Evolutionary conservation across 2,329 filamentous ascomycete species (phyloP).

Genomic region (Thielaviopsis cerberus): DNA sequence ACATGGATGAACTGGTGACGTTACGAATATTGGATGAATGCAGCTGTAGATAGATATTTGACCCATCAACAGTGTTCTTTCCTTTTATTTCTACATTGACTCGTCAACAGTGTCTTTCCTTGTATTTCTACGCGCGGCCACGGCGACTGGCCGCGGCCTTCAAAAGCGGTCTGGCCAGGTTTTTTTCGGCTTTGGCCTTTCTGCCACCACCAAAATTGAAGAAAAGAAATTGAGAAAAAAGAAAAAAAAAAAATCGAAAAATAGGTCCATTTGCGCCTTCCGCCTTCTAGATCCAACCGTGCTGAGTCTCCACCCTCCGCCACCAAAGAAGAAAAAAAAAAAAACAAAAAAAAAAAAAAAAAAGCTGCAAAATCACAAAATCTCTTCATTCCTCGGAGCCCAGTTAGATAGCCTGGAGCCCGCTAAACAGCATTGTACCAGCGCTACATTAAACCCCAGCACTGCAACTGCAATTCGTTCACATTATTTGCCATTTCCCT

Average conservation of each 20-base stretch:
- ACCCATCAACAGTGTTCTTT: no score
- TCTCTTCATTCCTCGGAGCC: not conserved
- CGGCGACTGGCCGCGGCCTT: not conserved
- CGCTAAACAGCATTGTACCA: no score
- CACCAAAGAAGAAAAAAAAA: not conserved
- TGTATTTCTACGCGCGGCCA: not conserved
- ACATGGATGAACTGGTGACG: no score
- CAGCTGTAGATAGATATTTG: no score
- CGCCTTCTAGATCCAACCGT: not conserved
- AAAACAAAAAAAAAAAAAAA: no score
- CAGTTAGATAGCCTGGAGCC: not conserved
- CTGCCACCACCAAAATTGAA: not conserved
- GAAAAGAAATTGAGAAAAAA: not conserved
- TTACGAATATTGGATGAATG: no score
- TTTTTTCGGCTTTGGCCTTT: not conserved
- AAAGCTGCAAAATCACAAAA: not conserved
- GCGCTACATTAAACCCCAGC: not conserved
- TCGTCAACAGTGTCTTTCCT: not conserved
- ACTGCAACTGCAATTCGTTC: not conserved
- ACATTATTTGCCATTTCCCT: not conserved
- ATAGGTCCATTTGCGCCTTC: not conserved
- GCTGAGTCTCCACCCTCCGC: not conserved
- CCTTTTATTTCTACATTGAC: no score
- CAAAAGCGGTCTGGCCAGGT: constrained; percentile 2
- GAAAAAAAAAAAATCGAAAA: not conserved